Evolutionary conservation across 352 stramenopile genomes (phyloP), one percentile per base, ranked within the genome.

Genomic region (Peronospora belbahrii): DNA sequence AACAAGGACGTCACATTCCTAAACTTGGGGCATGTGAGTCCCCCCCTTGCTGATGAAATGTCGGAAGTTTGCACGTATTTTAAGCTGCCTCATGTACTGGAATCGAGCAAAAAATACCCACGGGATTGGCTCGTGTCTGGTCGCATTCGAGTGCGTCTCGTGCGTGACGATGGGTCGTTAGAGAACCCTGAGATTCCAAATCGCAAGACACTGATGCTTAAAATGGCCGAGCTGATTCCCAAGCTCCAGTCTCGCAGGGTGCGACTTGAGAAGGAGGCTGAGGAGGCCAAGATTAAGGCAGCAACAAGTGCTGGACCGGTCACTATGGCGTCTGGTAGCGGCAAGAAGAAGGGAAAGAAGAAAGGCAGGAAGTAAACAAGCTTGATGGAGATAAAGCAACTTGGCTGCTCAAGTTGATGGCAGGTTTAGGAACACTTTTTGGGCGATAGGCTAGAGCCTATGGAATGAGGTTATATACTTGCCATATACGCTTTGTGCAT

Each of bases 311-410:
- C 57, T 10, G 52, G 57, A 9, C 39, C 59, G 1, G 44, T 34
- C 8, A 57, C 64, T 7, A 34, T 57, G n/a, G 15, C 43, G 11
- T 59, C 71, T 11, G 52, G 52, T 1, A 76, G 59, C 38, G 80
- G 57, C 56, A 89, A 90, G 67, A 92, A 92, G 70, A 92, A 92
- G 59, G 65, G 68, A 41, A 86, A 86, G 68, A 90, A 93, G 65
- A 93, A 93, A 69, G 76, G 78, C 32, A 73, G 77, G 49, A 85
- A 73, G 82, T 92, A 89, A 81, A 57, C 23, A 13, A 30, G 13
- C 10, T 9, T 33, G n/a, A 17, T 27, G 30, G 8, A 24, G 20
- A 38, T 30, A 7, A 31, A 23, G 36, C 27, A 31, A 11, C 9
- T 41, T 20, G 11, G 33, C 20, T 13, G 19, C 35, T 38, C 6